phyloP scores from a whole-genome alignment of 108 stramenopile genomes.

The Bacterosira constricta region DNA sequence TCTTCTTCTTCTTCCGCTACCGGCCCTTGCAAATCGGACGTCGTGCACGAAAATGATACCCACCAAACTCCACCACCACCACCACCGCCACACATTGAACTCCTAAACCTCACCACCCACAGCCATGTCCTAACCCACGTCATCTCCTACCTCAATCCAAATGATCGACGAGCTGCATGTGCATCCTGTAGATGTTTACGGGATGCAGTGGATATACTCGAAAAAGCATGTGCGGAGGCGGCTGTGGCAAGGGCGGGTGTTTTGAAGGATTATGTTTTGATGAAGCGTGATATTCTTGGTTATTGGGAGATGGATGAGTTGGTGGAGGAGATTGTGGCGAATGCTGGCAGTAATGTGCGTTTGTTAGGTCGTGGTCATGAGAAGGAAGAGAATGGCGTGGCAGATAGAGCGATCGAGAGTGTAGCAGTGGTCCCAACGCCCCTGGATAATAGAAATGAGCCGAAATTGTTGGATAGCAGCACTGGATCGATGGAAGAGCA shows the following conservation, averaged over 20 bases:
- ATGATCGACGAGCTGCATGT: background rate
- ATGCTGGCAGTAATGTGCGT: too few species aligned
- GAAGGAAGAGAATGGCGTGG: background rate
- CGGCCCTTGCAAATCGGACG: too few species aligned
- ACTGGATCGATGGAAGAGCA: background rate
- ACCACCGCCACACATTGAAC: slow-evolving; percentile 15
- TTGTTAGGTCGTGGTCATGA: too few species aligned
- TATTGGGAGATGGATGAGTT: background rate
- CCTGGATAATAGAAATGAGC: too few species aligned
- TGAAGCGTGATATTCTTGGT: background rate
- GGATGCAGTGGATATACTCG: background rate
- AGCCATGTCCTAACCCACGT: background rate
- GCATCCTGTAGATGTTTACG: background rate
- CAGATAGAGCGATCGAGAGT: too few species aligned
- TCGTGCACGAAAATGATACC: too few species aligned
- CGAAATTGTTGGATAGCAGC: background rate
- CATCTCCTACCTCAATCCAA: background rate
- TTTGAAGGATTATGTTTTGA: background rate
- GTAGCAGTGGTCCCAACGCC: too few species aligned
- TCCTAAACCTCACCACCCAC: background rate
- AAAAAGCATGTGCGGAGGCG: background rate
- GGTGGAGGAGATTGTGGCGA: too few species aligned
- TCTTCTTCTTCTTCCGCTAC: too few species aligned
- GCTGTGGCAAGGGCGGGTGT: background rate
- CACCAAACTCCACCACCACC: too few species aligned